phyloP scores from a whole-genome alignment of 2,329 filamentous ascomycete genomes.

The Colletotrichum filicis region DNA sequence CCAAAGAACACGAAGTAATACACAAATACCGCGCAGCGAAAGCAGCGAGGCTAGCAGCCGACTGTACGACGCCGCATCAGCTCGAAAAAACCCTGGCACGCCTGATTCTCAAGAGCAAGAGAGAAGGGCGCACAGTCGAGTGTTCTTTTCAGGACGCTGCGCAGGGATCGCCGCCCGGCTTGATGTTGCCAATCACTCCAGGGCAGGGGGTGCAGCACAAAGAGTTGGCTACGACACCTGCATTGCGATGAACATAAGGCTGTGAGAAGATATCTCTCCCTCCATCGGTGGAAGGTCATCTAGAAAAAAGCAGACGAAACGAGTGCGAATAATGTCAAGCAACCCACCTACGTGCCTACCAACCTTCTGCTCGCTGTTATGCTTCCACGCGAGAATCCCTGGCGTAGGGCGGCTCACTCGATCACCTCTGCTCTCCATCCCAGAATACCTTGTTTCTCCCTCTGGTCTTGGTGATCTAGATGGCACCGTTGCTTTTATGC shows the following conservation, averaged over 20 bases:
- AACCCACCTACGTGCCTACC: neutral
- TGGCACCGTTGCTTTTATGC: neutral
- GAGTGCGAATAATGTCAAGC: neutral
- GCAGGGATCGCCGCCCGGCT: neutral
- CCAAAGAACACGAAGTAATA: neutral
- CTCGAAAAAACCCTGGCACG: neutral
- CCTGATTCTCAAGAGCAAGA: neutral
- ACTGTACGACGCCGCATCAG: neutral
- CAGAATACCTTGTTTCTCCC: neutral
- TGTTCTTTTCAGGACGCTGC: neutral
- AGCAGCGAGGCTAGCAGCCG: neutral
- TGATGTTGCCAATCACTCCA: neutral
- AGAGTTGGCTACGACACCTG: slow-evolving; percentile 13
- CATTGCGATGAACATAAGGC: slow-evolving; percentile 20
- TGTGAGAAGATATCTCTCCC: slow-evolving; percentile 27
- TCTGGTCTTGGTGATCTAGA: neutral
- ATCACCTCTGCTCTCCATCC: neutral
- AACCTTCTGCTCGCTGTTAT: neutral
- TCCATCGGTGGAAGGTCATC: neutral
- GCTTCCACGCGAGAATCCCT: neutral
- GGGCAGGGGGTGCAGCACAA: neutral
- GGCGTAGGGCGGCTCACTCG: neutral
- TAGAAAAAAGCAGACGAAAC: slow-evolving; percentile 10
- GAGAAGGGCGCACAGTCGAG: neutral
- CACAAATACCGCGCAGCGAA: neutral